These are phyloP conservation scores for Lyophyllum atratum DNA, from an alignment of 768 basidiomycete genomes.

Conservation along the genomic window DNA sequence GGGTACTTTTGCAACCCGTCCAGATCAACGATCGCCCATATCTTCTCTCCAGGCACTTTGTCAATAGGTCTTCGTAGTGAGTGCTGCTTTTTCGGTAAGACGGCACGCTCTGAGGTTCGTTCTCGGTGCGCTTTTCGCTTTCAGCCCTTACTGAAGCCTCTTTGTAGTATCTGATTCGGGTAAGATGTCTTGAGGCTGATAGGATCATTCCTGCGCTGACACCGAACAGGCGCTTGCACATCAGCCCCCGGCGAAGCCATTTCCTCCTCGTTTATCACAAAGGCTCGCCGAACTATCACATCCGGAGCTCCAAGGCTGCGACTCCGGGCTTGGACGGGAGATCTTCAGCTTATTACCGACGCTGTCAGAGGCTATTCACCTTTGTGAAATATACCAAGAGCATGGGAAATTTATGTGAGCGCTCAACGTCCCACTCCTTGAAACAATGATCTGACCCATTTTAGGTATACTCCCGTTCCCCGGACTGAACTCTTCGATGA, in stretches of 20 bases:
- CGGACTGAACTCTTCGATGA: slow-evolving; percentile 59
- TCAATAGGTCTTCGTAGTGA: slow-evolving; percentile 57
- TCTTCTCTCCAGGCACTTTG: slow-evolving; percentile 49
- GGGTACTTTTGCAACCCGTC: not conserved
- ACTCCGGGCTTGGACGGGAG: slow-evolving; percentile 39
- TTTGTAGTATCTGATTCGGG: slow-evolving; percentile 59
- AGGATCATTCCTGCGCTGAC: not conserved
- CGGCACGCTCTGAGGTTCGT: slow-evolving; percentile 68
- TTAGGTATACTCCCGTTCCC: slow-evolving; percentile 56
- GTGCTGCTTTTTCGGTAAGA: slow-evolving; percentile 60
- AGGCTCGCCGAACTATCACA: slow-evolving; percentile 38
- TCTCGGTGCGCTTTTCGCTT: not conserved
- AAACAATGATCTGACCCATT: not conserved
- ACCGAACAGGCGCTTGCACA: slow-evolving; percentile 27
- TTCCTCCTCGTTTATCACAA: slow-evolving; percentile 31
- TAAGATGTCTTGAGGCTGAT: slow-evolving; percentile 24
- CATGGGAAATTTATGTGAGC: slow-evolving; percentile 60
- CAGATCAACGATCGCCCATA: not conserved
- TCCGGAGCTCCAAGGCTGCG: slow-evolving; percentile 32
- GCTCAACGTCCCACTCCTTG: not conserved
- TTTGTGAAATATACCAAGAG: slow-evolving; percentile 69
- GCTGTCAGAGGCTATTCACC: slow-evolving; percentile 55
- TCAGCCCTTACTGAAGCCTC: not conserved
- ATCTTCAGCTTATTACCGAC: slow-evolving; percentile 54
- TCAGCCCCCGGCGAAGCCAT: slow-evolving; percentile 11